Conservation (phyloP, 192 early-diverging fungal genomes). For the Coemansia sp. region DNA sequence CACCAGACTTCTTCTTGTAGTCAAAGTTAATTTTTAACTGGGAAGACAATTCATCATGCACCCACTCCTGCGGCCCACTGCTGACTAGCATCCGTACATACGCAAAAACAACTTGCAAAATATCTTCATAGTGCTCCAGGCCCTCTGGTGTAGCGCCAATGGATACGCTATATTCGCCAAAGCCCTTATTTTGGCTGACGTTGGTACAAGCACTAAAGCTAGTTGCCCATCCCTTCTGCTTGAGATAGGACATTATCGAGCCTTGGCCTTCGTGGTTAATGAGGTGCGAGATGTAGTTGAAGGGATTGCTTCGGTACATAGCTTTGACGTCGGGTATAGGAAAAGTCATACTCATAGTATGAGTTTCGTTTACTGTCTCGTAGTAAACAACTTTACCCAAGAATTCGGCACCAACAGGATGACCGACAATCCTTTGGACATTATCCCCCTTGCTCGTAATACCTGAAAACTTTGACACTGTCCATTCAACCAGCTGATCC, state of each 20-base stretch:
- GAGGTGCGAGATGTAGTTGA: slow-evolving; percentile 70
- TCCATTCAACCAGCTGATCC: slow-evolving; percentile 74
- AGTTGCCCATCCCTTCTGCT: slow-evolving; percentile 81
- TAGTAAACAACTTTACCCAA: slow-evolving; percentile 65
- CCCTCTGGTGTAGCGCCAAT: slow-evolving; percentile 20
- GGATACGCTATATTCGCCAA: slow-evolving; percentile 12
- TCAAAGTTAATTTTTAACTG: slow-evolving; percentile 49
- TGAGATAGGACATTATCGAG: slow-evolving; percentile 76
- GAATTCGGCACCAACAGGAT: neutral
- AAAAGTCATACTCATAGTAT: slow-evolving; percentile 69
- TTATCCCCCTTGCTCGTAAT: slow-evolving; percentile 72
- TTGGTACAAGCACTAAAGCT: neutral
- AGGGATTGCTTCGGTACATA: slow-evolving; percentile 55
- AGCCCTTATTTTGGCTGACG: slow-evolving; percentile 1
- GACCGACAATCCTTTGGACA: slow-evolving; percentile 19
- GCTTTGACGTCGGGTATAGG: slow-evolving; percentile 73
- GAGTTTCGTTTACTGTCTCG: slow-evolving; percentile 71
- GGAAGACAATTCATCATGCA: slow-evolving; percentile 33
- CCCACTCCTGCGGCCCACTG: slow-evolving; percentile 28
- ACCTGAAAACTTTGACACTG: slow-evolving; percentile 71
- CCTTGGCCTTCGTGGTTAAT: slow-evolving; percentile 80
- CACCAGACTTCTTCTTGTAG: slow-evolving; percentile 57
- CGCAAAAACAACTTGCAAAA: slow-evolving; percentile 25
- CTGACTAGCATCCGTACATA: slow-evolving; percentile 30
- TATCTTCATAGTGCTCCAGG: slow-evolving; percentile 20